Evolutionary conservation across 129 eudicot species (phyloP).

Genomic region (Ambrosia trifida): DNA sequence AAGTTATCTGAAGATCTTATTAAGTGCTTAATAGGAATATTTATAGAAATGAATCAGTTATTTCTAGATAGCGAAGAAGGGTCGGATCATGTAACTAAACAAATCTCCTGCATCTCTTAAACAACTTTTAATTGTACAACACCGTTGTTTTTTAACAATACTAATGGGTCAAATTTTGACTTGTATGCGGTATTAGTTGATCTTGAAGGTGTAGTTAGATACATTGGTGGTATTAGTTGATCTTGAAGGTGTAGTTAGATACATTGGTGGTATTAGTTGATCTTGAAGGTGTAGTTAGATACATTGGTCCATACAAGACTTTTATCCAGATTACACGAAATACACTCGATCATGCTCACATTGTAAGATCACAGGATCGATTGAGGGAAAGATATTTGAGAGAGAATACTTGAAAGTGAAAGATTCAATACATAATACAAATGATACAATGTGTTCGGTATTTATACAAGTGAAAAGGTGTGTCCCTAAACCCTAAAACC

Average conservation of each 20-base stretch:
- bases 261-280: conserved; percentile 53
- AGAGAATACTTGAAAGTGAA: too few relatives aligned
- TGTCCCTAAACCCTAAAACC: too few relatives aligned
- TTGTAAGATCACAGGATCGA: too few relatives aligned
- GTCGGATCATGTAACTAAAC: conserved; percentile 41
- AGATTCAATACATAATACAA: too few relatives aligned
- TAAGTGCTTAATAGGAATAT: conserved; percentile 68
- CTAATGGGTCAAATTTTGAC: conserved; percentile 42
- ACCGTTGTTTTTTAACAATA: conserved; percentile 40
- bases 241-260: conserved; percentile 51
- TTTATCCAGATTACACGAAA: conserved; percentile 70
- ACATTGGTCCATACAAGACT: conserved; percentile 71
- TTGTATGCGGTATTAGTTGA: conserved; percentile 58
- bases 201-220: conserved; percentile 51
- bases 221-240: conserved; percentile 62
- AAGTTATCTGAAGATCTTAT: conserved; percentile 75
- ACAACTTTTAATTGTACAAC: conserved; percentile 53
- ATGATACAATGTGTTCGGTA: too few relatives aligned
- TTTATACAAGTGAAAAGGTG: too few relatives aligned
- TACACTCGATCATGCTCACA: conserved; percentile 47
- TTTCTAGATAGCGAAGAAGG: conserved; percentile 46
- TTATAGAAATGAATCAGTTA: conserved; percentile 52
- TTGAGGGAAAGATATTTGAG: too few relatives aligned
- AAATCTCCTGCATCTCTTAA: conserved; percentile 56
- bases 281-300: conserved; percentile 51